A percentile compares a stretch with the other conserved stretches of the same genome.
These are phyloP conservation scores for Asterochloris sp. DNA, from an alignment of 139 green algal genomes.

Conservation along the genomic window DNA sequence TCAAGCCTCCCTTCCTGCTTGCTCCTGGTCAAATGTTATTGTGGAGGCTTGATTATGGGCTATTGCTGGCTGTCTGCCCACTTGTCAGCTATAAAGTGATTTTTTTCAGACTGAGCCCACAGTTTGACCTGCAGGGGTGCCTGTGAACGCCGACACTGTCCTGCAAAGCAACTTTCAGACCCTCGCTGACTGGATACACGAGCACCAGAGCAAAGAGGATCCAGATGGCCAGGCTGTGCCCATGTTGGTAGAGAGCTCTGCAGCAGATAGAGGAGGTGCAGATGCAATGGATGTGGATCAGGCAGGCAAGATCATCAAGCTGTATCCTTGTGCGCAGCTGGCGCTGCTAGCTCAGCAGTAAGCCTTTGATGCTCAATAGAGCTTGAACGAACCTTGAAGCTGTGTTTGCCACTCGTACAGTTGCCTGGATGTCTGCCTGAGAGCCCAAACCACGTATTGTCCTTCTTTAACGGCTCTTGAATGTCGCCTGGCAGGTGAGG, in stretches of 20 bases:
- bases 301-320: not conserved
- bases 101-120: not conserved
- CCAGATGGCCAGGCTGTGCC: too few species aligned
- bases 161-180: slow-evolving; percentile 42
- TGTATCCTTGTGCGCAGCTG: not conserved
- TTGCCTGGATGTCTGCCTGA: too few species aligned
- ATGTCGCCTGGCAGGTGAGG: not conserved
- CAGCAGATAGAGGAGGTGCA: not conserved
- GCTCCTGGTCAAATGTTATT: not conserved
- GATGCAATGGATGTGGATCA: not conserved
- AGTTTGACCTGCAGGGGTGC: slow-evolving; percentile 25
- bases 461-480: too few species aligned
- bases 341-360: not conserved
- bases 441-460: too few species aligned
- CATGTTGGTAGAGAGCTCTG: not conserved
- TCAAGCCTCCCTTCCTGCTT: not conserved
- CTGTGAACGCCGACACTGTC: slow-evolving; percentile 40
- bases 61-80: not conserved
- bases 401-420: too few species aligned
- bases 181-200: slow-evolving; percentile 28
- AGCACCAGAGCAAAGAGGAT: not conserved
- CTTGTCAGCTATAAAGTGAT: not conserved
- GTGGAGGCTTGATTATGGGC: not conserved
- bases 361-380: not conserved
- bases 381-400: not conserved